Evolutionary conservation across 106 monocot species (phyloP).

Genomic region (Narthecium ossifragum): DNA sequence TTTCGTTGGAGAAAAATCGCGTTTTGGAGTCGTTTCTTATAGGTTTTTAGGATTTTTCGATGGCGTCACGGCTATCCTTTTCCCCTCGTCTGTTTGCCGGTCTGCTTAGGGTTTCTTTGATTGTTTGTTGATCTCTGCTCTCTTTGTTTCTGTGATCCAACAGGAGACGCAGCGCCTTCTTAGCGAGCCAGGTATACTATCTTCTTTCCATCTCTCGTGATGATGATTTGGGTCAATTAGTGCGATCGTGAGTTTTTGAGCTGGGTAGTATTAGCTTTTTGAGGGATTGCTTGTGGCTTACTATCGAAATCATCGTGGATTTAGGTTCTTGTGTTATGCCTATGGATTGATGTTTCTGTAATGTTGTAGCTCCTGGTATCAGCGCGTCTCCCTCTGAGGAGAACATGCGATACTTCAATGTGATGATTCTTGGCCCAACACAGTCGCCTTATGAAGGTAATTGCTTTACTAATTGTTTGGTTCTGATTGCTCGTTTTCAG

Average conservation of each 20-base stretch:
- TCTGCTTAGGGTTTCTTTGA: slow-evolving; percentile 2
- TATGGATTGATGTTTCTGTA: not conserved
- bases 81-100: no score
- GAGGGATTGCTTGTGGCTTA: not conserved
- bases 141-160: slow-evolving; percentile 4
- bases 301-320: not conserved
- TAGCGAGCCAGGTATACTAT: slow-evolving; percentile 76
- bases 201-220: not conserved
- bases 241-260: not conserved
- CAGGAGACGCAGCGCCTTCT: slow-evolving; percentile 97
- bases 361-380: slow-evolving; percentile 79
- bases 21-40: no score
- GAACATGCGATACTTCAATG: slow-evolving; percentile 96
- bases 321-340: not conserved
- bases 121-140: slow-evolving; percentile 8
- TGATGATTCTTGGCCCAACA: slow-evolving; percentile 88
- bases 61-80: no score
- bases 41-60: not conserved
- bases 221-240: not conserved
- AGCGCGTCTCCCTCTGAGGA: slow-evolving; percentile 97
- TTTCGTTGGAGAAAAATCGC: not conserved
- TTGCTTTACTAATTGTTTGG: not conserved
- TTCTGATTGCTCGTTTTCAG: no score
- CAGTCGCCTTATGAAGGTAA: slow-evolving; percentile 98
- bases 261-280: not conserved